Base-by-base conservation (phyloP, 345 rosid genomes). In the Citrus hindsii region DNA sequence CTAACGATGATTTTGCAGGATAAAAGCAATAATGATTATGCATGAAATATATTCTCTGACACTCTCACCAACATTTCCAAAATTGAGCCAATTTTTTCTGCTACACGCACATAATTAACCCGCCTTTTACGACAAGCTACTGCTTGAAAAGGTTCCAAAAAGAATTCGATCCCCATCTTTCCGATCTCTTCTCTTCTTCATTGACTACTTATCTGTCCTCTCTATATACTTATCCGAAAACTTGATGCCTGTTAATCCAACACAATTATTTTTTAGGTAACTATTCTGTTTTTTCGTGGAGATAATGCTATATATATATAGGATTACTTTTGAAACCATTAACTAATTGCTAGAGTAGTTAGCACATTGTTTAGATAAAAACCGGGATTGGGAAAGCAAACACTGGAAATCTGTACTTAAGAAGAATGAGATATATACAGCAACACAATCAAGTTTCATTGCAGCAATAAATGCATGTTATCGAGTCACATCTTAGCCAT, bases 391-490 rank as follows among this genome's bases (percentile, higher is more conserved):
- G 13, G 19, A 25, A 30, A 24, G 1, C 16, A 16, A 59, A 60
- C 3, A 25, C 4, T 4, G 53, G 1, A 59, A 59, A 60, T 24
- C 18, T 13, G 16, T 42, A 42, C 28, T 56, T 0, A 5, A 30
- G 25, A 33, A 12, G 6, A 32, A n/a, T 19, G 58, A 7, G 10
- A 27, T 46, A 46, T 3, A 46, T 46, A 55, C 22, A 46, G 13
- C 12, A 32, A 73, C n/a, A 22, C 24, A 35, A 59, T 38, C n/a
- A 4, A 24, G 46, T 51, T 33, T 19, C 16, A 21, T 24, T 30
- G 67, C 71, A 62, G 69, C 84, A 62, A 27, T 65, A 70, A 64
- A 13, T 27, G 77, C 67, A 76, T 82, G 80, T 19, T 56, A 35
- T 66, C 6, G n/a, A 61, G 40, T 82, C 82, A 76, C 80, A 71